Evolutionary conservation across 2,329 filamentous ascomycete species (phyloP).

Genomic region (Cordyceps farinosa): DNA sequence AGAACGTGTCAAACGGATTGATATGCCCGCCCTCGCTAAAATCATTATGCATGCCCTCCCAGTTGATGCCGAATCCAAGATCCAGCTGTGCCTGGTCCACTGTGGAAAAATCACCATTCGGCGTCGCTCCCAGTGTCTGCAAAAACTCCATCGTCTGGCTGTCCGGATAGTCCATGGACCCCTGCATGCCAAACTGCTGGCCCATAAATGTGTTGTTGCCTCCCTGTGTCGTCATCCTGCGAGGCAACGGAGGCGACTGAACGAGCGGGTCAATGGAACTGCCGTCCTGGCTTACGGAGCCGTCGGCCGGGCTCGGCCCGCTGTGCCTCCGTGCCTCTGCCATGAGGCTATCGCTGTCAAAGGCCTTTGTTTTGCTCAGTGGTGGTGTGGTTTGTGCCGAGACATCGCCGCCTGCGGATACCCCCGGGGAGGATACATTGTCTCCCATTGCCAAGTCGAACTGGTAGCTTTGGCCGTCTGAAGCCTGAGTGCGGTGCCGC

Average conservation of each 20-base stretch:
- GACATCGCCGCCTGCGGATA: constrained; percentile 36
- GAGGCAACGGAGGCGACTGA: constrained; percentile 42
- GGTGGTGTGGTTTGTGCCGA: constrained; percentile 40
- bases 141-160: constrained; percentile 50
- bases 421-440: constrained; percentile 38
- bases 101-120: constrained; percentile 31
- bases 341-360: constrained; percentile 32
- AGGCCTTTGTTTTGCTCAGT: constrained; percentile 36
- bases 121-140: constrained; percentile 39
- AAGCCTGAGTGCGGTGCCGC: constrained; percentile 27
- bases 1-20: constrained; percentile 70
- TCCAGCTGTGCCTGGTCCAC: constrained; percentile 53
- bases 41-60: constrained; percentile 61
- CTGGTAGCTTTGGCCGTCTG: constrained; percentile 21
- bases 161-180: constrained; percentile 41
- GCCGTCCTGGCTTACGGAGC: constrained; percentile 28
- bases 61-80: constrained; percentile 64
- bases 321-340: constrained; percentile 29
- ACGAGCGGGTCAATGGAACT: constrained; percentile 41
- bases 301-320: constrained; percentile 30
- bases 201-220: constrained; percentile 30
- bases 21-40: constrained; percentile 58
- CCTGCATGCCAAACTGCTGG: constrained; percentile 34
- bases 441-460: constrained; percentile 39
- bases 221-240: constrained; percentile 33